Base-by-base conservation (phyloP, 345 rosid species). In the Ceriops decandra region DNA sequence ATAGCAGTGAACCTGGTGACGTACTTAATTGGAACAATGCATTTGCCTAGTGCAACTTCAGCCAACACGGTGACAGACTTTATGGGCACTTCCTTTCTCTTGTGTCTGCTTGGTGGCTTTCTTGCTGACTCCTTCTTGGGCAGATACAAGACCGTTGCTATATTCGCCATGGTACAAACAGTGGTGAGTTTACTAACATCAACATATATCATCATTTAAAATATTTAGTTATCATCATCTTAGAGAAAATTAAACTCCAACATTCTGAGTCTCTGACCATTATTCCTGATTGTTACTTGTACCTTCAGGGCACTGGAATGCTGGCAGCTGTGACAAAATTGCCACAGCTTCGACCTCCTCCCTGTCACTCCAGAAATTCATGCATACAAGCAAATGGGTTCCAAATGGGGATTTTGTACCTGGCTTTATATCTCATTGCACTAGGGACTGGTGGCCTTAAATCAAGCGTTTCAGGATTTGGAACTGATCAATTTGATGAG, bases 331-430 rank as follows among this genome's bases (percentile, higher is more conserved):
- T 88, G 53, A 73, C 95, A 6, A 85, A 83, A 66, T 73, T 88
- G 49, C 91, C 90, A 11, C 77, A 79, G 74, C 74, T 92, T 10
- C 84, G 82, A 57, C 98, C 98, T 7, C 95, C 90, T 28, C 79
- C 82, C 7, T 88, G 96, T 74, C 72, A 74, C 52, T 75, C 79
- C 28, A 27, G 70, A 13, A 9, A 74, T 62, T 26, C 71, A 56
- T 92, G 98, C 66, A 57, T 68, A 57, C 83, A 73, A 26, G 91
- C 98, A 15, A 80, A 51, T 9, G 82, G 86, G 32, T 72, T 82
- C 68, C 98, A 92, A 62, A 86, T 88, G 93, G 88, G 93, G 17
- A 59, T 90, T 63, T 80, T 90, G 15, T 92, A 88, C 73, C 9
- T 87, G 57, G 76, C 88, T 20, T 74, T 88, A 53, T 84, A 84